These are phyloP conservation scores for Aristolochia fimbriata DNA, from an alignment of 164 flowering plant species.

Conservation along the genomic window DNA sequence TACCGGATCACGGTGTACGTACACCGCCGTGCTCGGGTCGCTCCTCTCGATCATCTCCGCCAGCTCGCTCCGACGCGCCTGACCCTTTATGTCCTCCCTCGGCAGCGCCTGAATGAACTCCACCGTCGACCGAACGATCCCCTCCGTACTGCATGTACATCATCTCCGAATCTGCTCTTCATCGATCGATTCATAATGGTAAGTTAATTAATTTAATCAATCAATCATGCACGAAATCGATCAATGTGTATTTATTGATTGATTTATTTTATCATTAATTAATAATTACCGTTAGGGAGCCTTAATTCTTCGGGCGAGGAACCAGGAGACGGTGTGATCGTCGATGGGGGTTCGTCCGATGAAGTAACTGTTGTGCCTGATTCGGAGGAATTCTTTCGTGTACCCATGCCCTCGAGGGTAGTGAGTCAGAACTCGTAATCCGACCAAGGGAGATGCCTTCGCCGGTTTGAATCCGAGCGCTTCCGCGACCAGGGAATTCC, in stretches of 20 bases:
- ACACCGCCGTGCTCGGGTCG: conserved; percentile 11
- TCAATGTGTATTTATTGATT: no score
- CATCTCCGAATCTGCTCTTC: background rate
- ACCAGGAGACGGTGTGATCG: conserved; percentile 29
- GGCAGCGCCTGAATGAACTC: background rate
- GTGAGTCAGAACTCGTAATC: conserved; percentile 25
- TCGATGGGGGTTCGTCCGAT: conserved; percentile 29
- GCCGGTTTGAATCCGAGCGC: conserved; percentile 23
- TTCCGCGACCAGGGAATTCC: conserved; percentile 23
- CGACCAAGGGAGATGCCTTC: conserved; percentile 8
- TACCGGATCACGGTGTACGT: conserved; percentile 8
- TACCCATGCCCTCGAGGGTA: conserved; percentile 32
- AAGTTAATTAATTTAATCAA: no score
- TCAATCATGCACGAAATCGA: no score
- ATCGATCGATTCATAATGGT: no score
- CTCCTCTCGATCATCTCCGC: conserved; percentile 1
- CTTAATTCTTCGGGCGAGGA: background rate
- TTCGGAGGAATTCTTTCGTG: conserved; percentile 10
- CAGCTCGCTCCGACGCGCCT: conserved; percentile 5
- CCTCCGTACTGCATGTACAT: background rate
- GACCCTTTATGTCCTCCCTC: background rate
- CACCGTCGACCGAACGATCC: background rate
- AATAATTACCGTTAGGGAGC: background rate
- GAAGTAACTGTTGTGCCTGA: background rate
- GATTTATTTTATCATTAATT: no score